Base-by-base conservation (phyloP, 2,329 filamentous ascomycete species). In the Bipolaris victoriae region DNA sequence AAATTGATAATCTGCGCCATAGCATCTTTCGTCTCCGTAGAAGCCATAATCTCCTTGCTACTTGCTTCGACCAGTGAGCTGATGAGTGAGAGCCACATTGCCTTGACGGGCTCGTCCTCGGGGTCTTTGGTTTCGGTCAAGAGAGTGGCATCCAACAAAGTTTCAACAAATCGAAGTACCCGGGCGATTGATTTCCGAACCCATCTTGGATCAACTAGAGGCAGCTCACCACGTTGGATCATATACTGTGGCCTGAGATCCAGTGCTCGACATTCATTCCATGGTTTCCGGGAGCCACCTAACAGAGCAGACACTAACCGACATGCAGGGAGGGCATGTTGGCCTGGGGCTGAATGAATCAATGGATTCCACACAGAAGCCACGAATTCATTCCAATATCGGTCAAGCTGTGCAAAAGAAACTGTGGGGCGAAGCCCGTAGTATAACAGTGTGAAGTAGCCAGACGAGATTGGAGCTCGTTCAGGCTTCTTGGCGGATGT, bases 21-120 rank as follows among this genome's bases (percentile, higher is more conserved):
- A 57, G 93, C 94, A 59, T 87, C 85, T 69, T 91, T 90, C 1
- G 92, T 91, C 60, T 98, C 94, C 11, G 85, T 84, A 0, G 92
- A 92, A 6, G 93, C 88, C 67, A 94, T 96, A 66, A 99, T 89
- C 76, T 99, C 95, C 76, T 97, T 96, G 40, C 83, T 84, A 22
- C 88, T 88, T 37, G 90, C 90, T 47, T 84, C 83, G 2, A 87
- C 84, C 24, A 92, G 80, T 1, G 88, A 85, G 3, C 80, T 78
- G 41, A 91, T 80, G 11, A 92, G 79, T 1, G 83, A 80, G 26
- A 79, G 74, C 88, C 88, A 91, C 36, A 91, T 80, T 7, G 77
- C 79, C 9, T 87, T 83, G 7, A 89, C 79, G 3, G 83, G 76
- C 33, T 75, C 67, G 31, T 81, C 77, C 39, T 72, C 71, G 10